phyloP scores from a whole-genome alignment of 2,329 filamentous ascomycete genomes.

The Colletotrichum eleusines region DNA sequence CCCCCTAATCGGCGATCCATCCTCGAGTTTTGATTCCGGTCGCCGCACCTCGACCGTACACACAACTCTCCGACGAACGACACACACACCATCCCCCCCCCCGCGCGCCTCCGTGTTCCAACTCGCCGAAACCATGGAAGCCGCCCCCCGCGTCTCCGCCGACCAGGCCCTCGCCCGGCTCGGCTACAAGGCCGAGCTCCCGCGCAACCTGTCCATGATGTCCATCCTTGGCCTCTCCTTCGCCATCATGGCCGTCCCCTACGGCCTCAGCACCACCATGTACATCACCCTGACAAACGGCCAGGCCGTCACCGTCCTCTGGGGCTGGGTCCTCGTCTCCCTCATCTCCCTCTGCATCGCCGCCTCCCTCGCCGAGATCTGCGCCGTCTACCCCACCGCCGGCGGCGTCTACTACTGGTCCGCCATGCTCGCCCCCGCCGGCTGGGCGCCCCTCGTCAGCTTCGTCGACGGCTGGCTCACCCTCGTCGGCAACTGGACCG shows the following conservation, averaged over 20 bases:
- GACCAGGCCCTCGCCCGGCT: conserved; percentile 55
- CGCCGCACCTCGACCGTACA: neutral
- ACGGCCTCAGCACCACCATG: conserved; percentile 75
- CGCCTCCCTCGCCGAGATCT: conserved; percentile 76
- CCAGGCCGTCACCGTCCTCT: conserved; percentile 76
- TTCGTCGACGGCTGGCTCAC: conserved; percentile 81
- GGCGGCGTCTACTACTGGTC: conserved; percentile 80
- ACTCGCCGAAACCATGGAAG: conserved; percentile 26
- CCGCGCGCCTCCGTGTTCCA: neutral
- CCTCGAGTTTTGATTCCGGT: neutral
- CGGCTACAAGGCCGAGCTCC: conserved; percentile 62
- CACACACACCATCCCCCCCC: no score
- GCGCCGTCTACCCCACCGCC: conserved; percentile 75
- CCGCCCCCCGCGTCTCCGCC: conserved; percentile 29
- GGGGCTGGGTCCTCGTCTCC: conserved; percentile 76
- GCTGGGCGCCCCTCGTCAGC: conserved; percentile 75
- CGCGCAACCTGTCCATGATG: conserved; percentile 62
- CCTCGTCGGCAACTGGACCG: conserved; percentile 80
- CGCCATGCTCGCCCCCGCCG: conserved; percentile 73
- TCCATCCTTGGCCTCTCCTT: conserved; percentile 77
- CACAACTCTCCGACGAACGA: neutral
- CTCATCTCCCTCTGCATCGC: conserved; percentile 73
- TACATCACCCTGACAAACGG: conserved; percentile 77
- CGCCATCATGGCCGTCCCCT: conserved; percentile 80
- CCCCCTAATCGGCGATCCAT: neutral